Evolutionary conservation across 1,284 basidiomycete species (phyloP).

Genomic region (Heliocybe sulcata): DNA sequence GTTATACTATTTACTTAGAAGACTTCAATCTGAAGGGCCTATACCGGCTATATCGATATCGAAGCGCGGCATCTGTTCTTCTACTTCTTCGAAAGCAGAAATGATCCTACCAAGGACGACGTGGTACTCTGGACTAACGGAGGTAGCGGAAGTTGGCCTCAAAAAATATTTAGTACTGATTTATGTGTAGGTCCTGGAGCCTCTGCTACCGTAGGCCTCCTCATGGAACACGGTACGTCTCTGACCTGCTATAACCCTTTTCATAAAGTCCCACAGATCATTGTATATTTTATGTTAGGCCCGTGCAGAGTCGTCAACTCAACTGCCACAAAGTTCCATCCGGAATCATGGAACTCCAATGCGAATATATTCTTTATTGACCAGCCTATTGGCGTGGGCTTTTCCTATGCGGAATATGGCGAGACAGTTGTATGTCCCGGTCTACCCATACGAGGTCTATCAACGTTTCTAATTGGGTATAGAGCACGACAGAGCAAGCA

Average conservation of each 20-base stretch:
- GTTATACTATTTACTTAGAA: too few species aligned
- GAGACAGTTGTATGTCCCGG: conserved; percentile 43
- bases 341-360: conserved; percentile 61
- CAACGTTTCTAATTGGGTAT: too few species aligned
- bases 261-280: too few species aligned
- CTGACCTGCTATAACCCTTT: neutral
- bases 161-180: neutral
- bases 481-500: conserved; percentile 30
- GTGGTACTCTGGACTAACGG: conserved; percentile 66
- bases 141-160: conserved; percentile 21
- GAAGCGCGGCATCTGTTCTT: conserved; percentile 42
- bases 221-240: conserved; percentile 52
- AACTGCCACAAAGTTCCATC: conserved; percentile 41
- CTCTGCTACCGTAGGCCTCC: conserved; percentile 48
- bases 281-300: conserved; percentile 16
- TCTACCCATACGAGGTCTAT: conserved; percentile 3
- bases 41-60: conserved; percentile 16
- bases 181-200: conserved; percentile 45
- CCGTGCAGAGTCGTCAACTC: conserved; percentile 43
- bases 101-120: conserved; percentile 56
- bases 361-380: conserved; percentile 70
- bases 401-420: conserved; percentile 67
- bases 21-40: too few species aligned
- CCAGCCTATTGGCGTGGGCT: conserved; percentile 61
- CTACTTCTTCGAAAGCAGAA: conserved; percentile 72